Conservation (phyloP, 768 basidiomycete genomes). For the Panellus pusillus region DNA sequence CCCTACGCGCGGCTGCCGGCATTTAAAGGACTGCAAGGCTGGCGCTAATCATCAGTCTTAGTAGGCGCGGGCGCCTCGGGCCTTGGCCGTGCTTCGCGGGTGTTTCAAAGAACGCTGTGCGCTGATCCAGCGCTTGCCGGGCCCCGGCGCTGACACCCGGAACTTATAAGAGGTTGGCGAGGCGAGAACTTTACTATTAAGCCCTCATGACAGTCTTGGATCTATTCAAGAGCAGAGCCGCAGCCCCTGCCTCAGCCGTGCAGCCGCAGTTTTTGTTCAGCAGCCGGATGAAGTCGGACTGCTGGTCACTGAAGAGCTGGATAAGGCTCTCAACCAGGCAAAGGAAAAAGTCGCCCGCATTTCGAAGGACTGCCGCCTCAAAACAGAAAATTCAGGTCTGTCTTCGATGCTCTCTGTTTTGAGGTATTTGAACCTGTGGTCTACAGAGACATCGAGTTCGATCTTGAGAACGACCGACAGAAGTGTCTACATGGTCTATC, state of each 20-base stretch:
- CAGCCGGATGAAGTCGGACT: slow-evolving; percentile 30
- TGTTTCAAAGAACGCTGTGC: no score
- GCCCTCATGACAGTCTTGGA: slow-evolving; percentile 11
- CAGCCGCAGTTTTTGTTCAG: slow-evolving; percentile 20
- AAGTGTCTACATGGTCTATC: slow-evolving; percentile 42
- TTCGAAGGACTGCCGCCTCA: slow-evolving; percentile 42
- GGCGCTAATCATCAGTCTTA: no score
- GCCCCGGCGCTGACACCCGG: no score
- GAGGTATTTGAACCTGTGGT: background rate
- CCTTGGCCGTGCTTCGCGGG: no score
- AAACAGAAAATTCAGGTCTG: slow-evolving; percentile 55
- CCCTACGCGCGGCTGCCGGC: no score
- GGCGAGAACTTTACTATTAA: no score
- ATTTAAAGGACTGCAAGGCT: no score
- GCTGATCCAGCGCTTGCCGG: no score
- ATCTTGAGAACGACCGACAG: slow-evolving; percentile 42
- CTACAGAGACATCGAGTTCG: slow-evolving; percentile 55
- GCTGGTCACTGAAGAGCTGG: slow-evolving; percentile 43
- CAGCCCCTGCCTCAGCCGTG: background rate
- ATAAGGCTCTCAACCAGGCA: slow-evolving; percentile 48
- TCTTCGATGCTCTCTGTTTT: background rate
- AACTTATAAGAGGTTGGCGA: no score
- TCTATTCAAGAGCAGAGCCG: slow-evolving; percentile 9
- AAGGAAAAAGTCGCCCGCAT: slow-evolving; percentile 45
- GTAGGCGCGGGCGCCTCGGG: no score